Evolutionary conservation across 805 yeast genomes (phyloP).

Genomic region (Lipomyces mesembrius): DNA sequence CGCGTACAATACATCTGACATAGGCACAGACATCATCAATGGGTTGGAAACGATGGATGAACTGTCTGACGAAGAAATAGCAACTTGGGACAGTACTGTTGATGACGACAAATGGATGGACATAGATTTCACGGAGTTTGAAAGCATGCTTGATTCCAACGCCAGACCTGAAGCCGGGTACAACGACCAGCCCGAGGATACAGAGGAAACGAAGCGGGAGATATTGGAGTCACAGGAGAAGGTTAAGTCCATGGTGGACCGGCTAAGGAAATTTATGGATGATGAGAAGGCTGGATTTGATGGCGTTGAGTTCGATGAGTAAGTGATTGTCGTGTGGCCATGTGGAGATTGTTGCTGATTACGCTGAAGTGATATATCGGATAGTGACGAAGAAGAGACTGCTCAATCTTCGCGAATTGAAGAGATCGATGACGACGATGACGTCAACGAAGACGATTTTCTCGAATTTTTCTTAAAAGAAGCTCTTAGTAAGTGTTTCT

Average conservation of each 20-base stretch:
- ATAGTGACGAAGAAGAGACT: conserved; percentile 17
- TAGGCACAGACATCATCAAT: conserved; percentile 17
- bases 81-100: conserved; percentile 30
- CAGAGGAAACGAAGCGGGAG: conserved; percentile 7
- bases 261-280: conserved; percentile 26
- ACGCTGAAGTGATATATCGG: conserved; percentile 23
- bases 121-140: conserved; percentile 28
- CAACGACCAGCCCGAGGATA: conserved; percentile 27
- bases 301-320: conserved; percentile 36
- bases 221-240: conserved; percentile 14
- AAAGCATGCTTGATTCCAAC: conserved; percentile 25
- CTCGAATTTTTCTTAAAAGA: conserved; percentile 65
- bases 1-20: conserved; percentile 15
- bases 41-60: conserved; percentile 10
- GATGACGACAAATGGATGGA: conserved; percentile 39
- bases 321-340: not conserved
- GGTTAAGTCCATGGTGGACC: conserved; percentile 18
- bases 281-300: conserved; percentile 32
- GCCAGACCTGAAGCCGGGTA: conserved; percentile 16
- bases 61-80: conserved; percentile 27
- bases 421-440: conserved; percentile 46
- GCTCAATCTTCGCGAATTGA: conserved; percentile 18
- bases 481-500: conserved; percentile 48
- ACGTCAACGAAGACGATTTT: conserved; percentile 70
- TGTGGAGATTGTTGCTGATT: conserved; percentile 3